phyloP scores from a whole-genome alignment of 2,329 filamentous ascomycete species.

The Cordyceps cateniannulata region DNA sequence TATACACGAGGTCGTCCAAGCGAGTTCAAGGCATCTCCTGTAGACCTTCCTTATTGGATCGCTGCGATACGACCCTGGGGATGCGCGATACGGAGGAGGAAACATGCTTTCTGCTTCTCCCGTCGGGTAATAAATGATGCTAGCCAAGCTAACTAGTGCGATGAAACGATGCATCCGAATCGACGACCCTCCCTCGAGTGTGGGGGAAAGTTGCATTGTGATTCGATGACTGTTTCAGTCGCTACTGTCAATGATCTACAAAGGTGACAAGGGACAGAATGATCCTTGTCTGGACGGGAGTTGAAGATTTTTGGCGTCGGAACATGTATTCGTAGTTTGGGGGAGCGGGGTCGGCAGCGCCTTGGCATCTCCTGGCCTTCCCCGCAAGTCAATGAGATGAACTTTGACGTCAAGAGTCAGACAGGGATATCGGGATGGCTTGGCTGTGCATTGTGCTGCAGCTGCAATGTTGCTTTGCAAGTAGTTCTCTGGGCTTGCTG shows the following conservation, averaged over 20 bases:
- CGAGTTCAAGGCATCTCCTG: background rate
- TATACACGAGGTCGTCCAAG: background rate
- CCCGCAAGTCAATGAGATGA: too few relatives aligned
- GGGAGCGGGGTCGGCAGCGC: too few relatives aligned
- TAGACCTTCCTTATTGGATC: background rate
- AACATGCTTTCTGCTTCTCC: background rate
- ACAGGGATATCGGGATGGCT: background rate
- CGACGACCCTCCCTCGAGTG: too few relatives aligned
- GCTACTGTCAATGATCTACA: too few relatives aligned
- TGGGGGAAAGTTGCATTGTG: background rate
- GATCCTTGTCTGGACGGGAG: too few relatives aligned
- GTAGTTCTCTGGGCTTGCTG: too few relatives aligned
- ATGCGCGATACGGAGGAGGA: background rate
- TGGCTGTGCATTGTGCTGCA: background rate
- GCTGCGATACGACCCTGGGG: background rate
- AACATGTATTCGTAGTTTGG: too few relatives aligned
- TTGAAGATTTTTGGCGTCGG: too few relatives aligned
- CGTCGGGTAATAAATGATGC: background rate
- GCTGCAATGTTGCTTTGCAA: background rate
- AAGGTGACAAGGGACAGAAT: too few relatives aligned
- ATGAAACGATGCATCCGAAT: conserved; percentile 1
- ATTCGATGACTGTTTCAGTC: background rate
- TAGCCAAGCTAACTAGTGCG: background rate
- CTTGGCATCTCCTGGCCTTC: background rate
- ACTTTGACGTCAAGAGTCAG: too few relatives aligned